Base-by-base conservation (phyloP, 345 rosid genomes). In the Brassica carinata region DNA sequence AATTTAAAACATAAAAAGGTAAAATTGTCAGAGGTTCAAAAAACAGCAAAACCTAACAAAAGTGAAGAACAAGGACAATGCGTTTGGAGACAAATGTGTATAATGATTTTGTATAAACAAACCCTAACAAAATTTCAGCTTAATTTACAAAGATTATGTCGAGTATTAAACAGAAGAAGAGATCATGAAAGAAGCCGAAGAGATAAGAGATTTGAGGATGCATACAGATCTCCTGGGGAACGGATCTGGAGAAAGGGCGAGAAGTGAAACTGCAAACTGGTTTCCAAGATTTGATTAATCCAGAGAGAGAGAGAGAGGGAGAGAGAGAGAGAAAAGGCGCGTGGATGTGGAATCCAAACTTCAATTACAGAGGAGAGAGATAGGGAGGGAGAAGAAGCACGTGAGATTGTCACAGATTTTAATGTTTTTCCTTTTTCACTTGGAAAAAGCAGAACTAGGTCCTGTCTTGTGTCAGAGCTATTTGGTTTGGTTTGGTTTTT, bases 161-260 rank as follows among this genome's bases (percentile, higher is more conserved):
- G 6, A 10, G 51, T 23, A 43, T 14, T 10, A 11, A 43, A 43
- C 51, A 43, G 51, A 10, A 43, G 51, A 43, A 10, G 51, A 14
- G 57, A 51, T 14, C 58, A 53, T n/a, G 58, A n/a, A 53, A 53
- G 58, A 53, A 53, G 5, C 6, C 6, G 5, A 4, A 48, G 2
- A 48, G 57, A 48, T 48, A 48, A 53, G 58, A 64, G 75, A 65
- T 19, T 23, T 23, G 0, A 23, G 26, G 26, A 23, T 23, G 26
- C 30, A 2, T 45, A 72, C 75, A 64, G 45, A 76, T 65, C 76
- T 82, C 8, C 78, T 62, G 75, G 78, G 74, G 74, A 72, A 83
- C 86, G 82, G 90, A 88, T 90, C 88, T 83, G 64, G 83, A 53
- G 84, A 71, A 74, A 78, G 85, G 82, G 68, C 69, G 0, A 23